Evolutionary conservation across 306 rosid genomes (phyloP).

Genomic region (Cicer cuneatum): DNA sequence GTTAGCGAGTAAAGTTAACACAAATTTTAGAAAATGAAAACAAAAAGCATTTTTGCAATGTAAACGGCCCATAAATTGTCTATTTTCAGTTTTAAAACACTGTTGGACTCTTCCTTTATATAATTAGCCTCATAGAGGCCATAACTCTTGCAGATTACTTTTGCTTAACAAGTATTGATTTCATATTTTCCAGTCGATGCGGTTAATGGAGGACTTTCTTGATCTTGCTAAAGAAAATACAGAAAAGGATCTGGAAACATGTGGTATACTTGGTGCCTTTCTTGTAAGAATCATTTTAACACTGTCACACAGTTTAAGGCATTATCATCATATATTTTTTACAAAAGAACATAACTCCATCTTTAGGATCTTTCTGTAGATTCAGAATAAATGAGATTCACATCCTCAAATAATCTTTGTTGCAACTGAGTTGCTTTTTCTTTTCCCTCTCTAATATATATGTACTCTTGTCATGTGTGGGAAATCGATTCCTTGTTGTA

Average conservation of each 20-base stretch:
- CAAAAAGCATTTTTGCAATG: too few species aligned
- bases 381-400: not conserved
- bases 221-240: conserved; percentile 72
- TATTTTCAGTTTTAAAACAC: not conserved
- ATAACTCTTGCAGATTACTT: conserved; percentile 4
- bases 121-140: conserved; percentile 6
- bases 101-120: conserved; percentile 3
- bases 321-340: conserved; percentile 2
- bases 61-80: too few species aligned
- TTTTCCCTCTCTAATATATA: not conserved
- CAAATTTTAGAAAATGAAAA: too few species aligned
- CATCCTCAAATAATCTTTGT: not conserved
- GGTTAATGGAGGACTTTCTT: conserved; percentile 78
- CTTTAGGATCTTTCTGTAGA: not conserved
- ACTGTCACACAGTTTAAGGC: not conserved
- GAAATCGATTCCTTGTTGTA: too few species aligned
- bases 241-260: conserved; percentile 80
- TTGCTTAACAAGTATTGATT: conserved; percentile 39
- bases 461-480: not conserved
- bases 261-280: conserved; percentile 82
- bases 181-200: conserved; percentile 57
- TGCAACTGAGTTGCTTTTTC: conserved; percentile 4
- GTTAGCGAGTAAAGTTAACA: too few species aligned
- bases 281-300: conserved; percentile 62
- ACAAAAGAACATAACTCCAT: not conserved